Evolutionary conservation across 495 filamentous ascomycete genomes (phyloP).

Genomic region (Filosporella fistucella): DNA sequence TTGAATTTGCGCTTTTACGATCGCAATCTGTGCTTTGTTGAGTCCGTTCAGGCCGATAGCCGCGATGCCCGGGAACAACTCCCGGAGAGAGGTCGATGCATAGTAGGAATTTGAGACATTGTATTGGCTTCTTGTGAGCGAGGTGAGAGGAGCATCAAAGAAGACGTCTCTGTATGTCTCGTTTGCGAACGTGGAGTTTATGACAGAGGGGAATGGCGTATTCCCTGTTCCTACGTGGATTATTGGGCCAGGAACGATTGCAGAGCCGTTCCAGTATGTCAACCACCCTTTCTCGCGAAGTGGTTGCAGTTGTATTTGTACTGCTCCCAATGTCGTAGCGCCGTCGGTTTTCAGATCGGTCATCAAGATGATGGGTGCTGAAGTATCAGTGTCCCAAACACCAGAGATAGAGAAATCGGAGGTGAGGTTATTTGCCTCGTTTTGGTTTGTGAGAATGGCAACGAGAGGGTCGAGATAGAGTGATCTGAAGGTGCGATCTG

Average conservation of each 20-base stretch:
- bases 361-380: conserved; percentile 35
- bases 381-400: conserved; percentile 37
- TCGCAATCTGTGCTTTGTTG: conserved; percentile 21
- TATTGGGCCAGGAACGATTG: conserved; percentile 34
- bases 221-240: conserved; percentile 42
- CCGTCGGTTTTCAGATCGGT: conserved; percentile 42
- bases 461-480: conserved; percentile 56
- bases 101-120: conserved; percentile 40
- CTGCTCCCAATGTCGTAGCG: conserved; percentile 29
- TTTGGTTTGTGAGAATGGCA: conserved; percentile 46
- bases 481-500: conserved; percentile 45
- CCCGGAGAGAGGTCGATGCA: conserved; percentile 37
- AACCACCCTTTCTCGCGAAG: conserved; percentile 35
- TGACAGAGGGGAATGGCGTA: conserved; percentile 37
- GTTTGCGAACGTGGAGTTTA: conserved; percentile 32
- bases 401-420: conserved; percentile 21
- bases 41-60: conserved; percentile 23
- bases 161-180: conserved; percentile 42
- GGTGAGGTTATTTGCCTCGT: conserved; percentile 15
- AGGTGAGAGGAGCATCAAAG: conserved; percentile 42
- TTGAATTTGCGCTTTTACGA: conserved; percentile 10
- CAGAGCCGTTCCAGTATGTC: conserved; percentile 34
- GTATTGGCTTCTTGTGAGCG: conserved; percentile 24
- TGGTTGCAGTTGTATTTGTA: conserved; percentile 35
- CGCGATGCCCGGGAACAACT: conserved; percentile 1